Percentiles rank a stretch among this genome's conserved stretches.
Evolutionary conservation across 164 flowering plant genomes (phyloP).

Genomic region (Brasenia schreberi): DNA sequence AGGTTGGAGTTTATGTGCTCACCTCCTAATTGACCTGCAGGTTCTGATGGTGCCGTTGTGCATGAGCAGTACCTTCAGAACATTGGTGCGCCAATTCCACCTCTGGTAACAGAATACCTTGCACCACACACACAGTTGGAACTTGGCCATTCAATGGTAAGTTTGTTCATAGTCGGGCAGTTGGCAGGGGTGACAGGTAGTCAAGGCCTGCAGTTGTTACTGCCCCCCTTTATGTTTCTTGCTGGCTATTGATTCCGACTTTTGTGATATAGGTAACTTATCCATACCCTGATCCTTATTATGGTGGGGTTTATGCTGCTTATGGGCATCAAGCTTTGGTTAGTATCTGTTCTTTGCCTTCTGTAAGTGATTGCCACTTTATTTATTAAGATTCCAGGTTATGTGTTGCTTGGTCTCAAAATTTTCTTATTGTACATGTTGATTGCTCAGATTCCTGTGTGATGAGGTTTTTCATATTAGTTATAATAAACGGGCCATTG

Average conservation of each 20-base stretch:
- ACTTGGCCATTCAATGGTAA: slow-evolving; percentile 87
- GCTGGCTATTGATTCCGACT: background rate
- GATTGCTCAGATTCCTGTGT: too few species aligned
- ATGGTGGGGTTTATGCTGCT: slow-evolving; percentile 66
- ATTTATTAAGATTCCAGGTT: too few species aligned
- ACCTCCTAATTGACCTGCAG: slow-evolving; percentile 4
- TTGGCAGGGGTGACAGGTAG: background rate
- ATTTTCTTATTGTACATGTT: too few species aligned
- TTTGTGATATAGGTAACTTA: slow-evolving; percentile 21
- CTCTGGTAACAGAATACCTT: slow-evolving; percentile 26
- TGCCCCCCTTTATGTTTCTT: background rate
- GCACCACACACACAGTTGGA: slow-evolving; percentile 60
- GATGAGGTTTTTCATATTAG: too few species aligned
- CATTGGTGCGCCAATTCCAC: slow-evolving; percentile 25
- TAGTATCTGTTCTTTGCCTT: slow-evolving; percentile 6
- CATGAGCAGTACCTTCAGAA: slow-evolving; percentile 26
- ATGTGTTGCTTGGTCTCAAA: too few species aligned
- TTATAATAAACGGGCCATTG: too few species aligned
- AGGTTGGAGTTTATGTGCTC: background rate
- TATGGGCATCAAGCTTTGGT: slow-evolving; percentile 80
- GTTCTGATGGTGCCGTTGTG: slow-evolving; percentile 23
- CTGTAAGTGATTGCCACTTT: too few species aligned
- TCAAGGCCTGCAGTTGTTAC: background rate
- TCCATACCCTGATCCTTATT: slow-evolving; percentile 68
- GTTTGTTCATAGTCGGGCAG: slow-evolving; percentile 5